These are phyloP conservation scores for Pyrenochaeta sp. DNA, from an alignment of 2,329 filamentous ascomycete species.

Conservation along the genomic window DNA sequence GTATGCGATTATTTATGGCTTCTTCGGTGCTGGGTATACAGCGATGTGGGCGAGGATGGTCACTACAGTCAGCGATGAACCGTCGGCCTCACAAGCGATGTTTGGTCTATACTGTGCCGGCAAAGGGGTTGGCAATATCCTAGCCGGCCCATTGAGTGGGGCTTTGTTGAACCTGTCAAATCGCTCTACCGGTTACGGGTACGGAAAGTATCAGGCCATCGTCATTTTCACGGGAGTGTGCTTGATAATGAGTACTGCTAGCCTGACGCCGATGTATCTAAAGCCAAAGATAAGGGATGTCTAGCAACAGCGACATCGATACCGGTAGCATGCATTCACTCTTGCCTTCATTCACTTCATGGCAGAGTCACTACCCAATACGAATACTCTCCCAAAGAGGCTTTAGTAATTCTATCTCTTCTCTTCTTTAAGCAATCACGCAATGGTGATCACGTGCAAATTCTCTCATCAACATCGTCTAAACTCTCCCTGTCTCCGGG, in stretches of 20 bases:
- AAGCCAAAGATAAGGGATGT: too few species aligned
- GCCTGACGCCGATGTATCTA: slow-evolving; percentile 9
- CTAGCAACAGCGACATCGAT: too few species aligned
- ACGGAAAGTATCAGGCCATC: slow-evolving; percentile 19
- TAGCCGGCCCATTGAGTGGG: slow-evolving; percentile 57
- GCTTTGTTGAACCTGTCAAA: slow-evolving; percentile 30
- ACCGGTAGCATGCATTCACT: too few species aligned
- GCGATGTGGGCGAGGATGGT: slow-evolving; percentile 53
- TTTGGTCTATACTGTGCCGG: slow-evolving; percentile 55
- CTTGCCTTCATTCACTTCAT: too few species aligned
- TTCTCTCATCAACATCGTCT: background rate
- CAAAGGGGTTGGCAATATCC: slow-evolving; percentile 57
- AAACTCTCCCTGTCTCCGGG: slow-evolving; percentile 14
- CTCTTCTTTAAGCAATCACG: too few species aligned
- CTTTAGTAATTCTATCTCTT: too few species aligned
- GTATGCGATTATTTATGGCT: slow-evolving; percentile 51
- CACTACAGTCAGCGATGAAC: slow-evolving; percentile 42
- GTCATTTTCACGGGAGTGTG: slow-evolving; percentile 23
- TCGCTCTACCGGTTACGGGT: slow-evolving; percentile 8
- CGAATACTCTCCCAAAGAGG: too few species aligned
- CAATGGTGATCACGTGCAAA: too few species aligned
- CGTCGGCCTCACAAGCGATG: slow-evolving; percentile 47
- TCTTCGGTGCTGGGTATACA: slow-evolving; percentile 47
- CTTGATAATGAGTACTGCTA: slow-evolving; percentile 18
- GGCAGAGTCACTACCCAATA: too few species aligned